Evolutionary conservation across 768 basidiomycete genomes (phyloP), one percentile per base, ranked within the genome.

Genomic region (Mycena albidolilacea): DNA sequence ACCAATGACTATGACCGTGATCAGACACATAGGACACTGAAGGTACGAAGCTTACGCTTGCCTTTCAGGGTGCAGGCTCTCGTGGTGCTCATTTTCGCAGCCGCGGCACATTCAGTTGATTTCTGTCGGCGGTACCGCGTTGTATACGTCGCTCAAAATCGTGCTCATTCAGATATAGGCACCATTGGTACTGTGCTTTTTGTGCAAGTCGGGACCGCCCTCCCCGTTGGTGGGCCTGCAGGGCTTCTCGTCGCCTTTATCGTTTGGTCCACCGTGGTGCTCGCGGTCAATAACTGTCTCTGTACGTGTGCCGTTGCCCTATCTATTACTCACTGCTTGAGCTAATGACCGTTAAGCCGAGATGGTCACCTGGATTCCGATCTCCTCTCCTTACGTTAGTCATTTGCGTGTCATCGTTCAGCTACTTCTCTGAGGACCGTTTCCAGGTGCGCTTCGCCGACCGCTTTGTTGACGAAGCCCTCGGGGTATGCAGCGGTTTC

Each of bases 341-440:
- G 35, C 30, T 48, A 9, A 70, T 19, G 14, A 7, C 21, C 12
- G 39, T 15, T n/a, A 7, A 88, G 93, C 92, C 41, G 94, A 95
- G 81, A 94, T 95, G 93, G 92, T 93, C 19, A 89, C 91, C 15
- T 91, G 90, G 83, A 92, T 93, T 12, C 93, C 93, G 7, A 90
- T 94, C 71, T 90, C 92, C 10, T 93, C 93, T 10, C 91, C 92
- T 2, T 94, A 74, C 44, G 86, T 57, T 17, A n/a, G 23, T 35
- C 41, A 65, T 19, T 50, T 50, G 48, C 19, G 7, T 50, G 19
- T 23, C 9, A 23, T 44, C 58, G 1, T 57, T 60, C 30, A 43
- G 7, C 23, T 59, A 62, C 14, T 35, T 55, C 38, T 14, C 11
- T 11, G 41, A 38, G 60, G 39, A 71, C 35, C 14, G 63, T 23